Percentiles rank a stretch among this genome's conserved stretches.
Evolutionary conservation across 1,139 yeast species (phyloP).

Genomic region (Insectozyma bohioensis): DNA sequence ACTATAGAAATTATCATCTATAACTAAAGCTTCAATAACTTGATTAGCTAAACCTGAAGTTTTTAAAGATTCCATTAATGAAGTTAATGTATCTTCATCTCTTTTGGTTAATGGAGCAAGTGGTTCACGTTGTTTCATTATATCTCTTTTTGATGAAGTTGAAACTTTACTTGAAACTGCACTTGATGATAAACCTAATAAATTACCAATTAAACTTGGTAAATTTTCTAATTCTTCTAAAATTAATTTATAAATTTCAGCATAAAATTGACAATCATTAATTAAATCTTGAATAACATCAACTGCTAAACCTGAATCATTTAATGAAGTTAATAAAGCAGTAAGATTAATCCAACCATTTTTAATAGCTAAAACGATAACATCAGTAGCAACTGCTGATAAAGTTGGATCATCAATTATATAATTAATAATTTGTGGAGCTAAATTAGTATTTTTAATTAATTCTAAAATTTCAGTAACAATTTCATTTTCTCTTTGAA

Average conservation of each 20-base stretch:
- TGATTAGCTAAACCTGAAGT: conserved; percentile 44
- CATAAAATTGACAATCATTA: conserved; percentile 41
- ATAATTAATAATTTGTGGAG: conserved; percentile 36
- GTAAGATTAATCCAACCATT: conserved; percentile 34
- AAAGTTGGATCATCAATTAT: conserved; percentile 35
- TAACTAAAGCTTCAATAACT: conserved; percentile 41
- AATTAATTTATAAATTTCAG: conserved; percentile 41
- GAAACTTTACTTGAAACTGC: conserved; percentile 16
- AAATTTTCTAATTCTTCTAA: conserved; percentile 31
- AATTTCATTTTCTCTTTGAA: conserved; percentile 41
- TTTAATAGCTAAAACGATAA: conserved; percentile 32
- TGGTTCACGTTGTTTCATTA: conserved; percentile 7
- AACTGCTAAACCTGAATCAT: conserved; percentile 46
- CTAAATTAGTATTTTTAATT: conserved; percentile 39
- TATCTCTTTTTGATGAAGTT: conserved; percentile 15
- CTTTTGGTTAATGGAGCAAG: conserved; percentile 15
- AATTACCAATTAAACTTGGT: conserved; percentile 25
- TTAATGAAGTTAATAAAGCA: conserved; percentile 42
- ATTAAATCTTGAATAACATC: conserved; percentile 38
- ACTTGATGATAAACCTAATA: conserved; percentile 23
- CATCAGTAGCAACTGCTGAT: conserved; percentile 29
- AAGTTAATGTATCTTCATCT: conserved; percentile 25
- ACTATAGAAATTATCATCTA: conserved; percentile 38
- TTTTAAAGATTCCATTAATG: conserved; percentile 47
- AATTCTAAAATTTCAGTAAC: conserved; percentile 45